These are phyloP conservation scores for Rhododendron molle DNA, from an alignment of 148 eudicot species.

Conservation along the genomic window DNA sequence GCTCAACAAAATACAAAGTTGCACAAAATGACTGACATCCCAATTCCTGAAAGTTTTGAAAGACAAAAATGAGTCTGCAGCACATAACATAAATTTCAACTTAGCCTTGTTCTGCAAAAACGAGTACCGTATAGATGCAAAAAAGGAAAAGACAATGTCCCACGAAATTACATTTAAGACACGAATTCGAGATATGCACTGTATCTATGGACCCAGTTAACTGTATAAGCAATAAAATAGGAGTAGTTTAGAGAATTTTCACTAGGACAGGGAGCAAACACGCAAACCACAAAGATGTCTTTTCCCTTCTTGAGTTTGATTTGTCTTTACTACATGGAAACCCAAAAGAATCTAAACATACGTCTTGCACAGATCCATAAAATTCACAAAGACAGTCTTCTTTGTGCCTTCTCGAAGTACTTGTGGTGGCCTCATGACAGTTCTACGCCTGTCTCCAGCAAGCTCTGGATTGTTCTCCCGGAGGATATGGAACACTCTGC, in stretches of 20 bases:
- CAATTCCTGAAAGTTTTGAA: background rate
- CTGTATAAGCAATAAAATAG: too few species aligned
- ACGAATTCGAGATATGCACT: background rate
- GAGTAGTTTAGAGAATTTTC: too few species aligned
- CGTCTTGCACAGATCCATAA: slow-evolving; percentile 41
- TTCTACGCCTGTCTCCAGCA: slow-evolving; percentile 40
- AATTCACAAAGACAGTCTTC: slow-evolving; percentile 37
- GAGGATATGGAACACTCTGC: slow-evolving; percentile 29
- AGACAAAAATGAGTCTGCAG: background rate
- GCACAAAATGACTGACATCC: background rate
- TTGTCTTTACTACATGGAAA: background rate
- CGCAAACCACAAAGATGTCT: background rate
- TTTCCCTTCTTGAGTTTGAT: background rate
- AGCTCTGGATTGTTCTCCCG: slow-evolving; percentile 39
- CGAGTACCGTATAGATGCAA: background rate
- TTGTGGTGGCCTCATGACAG: slow-evolving; percentile 47
- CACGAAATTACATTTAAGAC: background rate
- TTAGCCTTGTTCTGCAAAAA: background rate
- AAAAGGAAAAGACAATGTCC: background rate
- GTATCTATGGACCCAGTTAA: too few species aligned
- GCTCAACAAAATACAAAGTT: background rate
- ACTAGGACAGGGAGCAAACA: background rate
- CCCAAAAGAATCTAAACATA: slow-evolving; percentile 12
- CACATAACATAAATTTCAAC: background rate
- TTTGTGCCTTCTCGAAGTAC: slow-evolving; percentile 42